Conservation (phyloP, 495 filamentous ascomycete species). For the Cryomyces minteri region DNA sequence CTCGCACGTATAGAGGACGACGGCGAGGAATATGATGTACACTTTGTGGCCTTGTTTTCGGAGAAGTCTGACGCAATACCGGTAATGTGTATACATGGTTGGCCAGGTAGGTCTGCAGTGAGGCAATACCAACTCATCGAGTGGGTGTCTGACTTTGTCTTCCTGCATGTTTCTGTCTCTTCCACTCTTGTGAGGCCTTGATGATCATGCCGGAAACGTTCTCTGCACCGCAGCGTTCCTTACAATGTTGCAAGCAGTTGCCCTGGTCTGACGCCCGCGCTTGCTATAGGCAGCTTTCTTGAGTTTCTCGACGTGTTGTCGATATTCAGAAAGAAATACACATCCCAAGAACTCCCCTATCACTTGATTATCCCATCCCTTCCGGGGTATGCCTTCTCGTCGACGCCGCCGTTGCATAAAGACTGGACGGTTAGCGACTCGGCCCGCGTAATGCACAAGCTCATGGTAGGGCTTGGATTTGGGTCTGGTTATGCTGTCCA, state of each 20-base stretch:
- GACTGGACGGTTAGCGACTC: constrained; percentile 18
- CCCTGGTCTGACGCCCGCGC: no score
- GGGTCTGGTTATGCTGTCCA: constrained; percentile 33
- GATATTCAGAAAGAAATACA: constrained; percentile 31
- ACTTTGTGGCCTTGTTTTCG: constrained; percentile 47
- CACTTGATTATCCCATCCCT: constrained; percentile 47
- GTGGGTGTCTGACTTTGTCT: no score
- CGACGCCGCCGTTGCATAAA: constrained; percentile 26
- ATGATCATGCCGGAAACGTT: no score
- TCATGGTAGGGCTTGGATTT: no score
- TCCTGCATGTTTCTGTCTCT: no score
- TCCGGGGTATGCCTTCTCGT: constrained; percentile 44
- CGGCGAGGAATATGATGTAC: constrained; percentile 26
- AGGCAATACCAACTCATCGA: no score
- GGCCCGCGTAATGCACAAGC: no score
- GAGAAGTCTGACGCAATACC: constrained; percentile 39
- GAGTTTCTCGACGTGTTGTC: constrained; percentile 32
- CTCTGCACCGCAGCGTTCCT: no score
- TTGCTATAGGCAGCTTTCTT: constrained; percentile 5
- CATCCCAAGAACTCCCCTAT: constrained; percentile 36
- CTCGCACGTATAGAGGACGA: constrained; percentile 26
- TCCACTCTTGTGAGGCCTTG: no score
- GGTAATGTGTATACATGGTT: constrained; percentile 39
- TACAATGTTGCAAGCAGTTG: no score
- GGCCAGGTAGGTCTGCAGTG: constrained; percentile 24